A percentile compares a stretch with the other conserved stretches of the same genome.
These are phyloP conservation scores for Begonia peltatifolia DNA, from an alignment of 306 rosid species.

Conservation along the genomic window DNA sequence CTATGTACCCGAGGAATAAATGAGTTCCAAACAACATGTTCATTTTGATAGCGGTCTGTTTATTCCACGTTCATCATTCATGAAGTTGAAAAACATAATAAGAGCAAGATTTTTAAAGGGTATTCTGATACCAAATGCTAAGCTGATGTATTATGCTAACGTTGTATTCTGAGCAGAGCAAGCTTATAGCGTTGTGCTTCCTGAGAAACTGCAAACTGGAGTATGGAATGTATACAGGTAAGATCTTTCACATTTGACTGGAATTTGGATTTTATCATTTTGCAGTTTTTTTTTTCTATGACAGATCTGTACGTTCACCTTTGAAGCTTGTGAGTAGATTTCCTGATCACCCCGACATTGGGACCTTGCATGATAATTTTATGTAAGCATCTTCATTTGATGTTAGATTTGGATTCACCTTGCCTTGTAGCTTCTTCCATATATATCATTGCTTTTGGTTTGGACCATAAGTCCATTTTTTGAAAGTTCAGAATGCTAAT, in stretches of 20 bases:
- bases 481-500: too few species aligned
- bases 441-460: neutral
- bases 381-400: conserved; percentile 44
- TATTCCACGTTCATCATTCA: too few species aligned
- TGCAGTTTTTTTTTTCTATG: conserved; percentile 6
- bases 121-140: conserved; percentile 1
- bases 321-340: conserved; percentile 69
- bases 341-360: conserved; percentile 66
- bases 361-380: conserved; percentile 88
- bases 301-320: conserved; percentile 69
- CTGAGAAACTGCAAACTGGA: conserved; percentile 88
- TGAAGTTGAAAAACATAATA: too few species aligned
- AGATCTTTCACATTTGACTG: neutral
- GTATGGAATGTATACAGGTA: conserved; percentile 96
- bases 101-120: too few species aligned
- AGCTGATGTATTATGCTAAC: conserved; percentile 15
- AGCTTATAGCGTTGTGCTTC: conserved; percentile 87
- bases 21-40: too few species aligned
- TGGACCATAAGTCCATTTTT: too few species aligned
- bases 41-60: too few species aligned
- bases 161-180: conserved; percentile 55
- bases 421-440: too few species aligned
- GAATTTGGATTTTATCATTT: too few species aligned
- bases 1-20: too few species aligned
- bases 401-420: too few species aligned